These are phyloP conservation scores for Trichophyton mentagrophytes DNA, from an alignment of 2,329 filamentous ascomycete genomes.

Conservation along the genomic window DNA sequence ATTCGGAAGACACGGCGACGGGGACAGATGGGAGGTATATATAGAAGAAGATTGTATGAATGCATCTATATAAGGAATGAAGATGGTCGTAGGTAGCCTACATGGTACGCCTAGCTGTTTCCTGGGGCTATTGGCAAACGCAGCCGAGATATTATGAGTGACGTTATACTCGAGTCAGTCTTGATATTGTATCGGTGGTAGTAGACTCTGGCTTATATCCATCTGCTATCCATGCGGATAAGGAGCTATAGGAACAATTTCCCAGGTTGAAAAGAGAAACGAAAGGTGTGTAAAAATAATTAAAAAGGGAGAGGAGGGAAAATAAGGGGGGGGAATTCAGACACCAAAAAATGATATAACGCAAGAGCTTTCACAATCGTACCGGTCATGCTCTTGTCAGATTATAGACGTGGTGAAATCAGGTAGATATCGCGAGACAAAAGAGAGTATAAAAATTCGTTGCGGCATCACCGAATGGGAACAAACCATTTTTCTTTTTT, in stretches of 20 bases:
- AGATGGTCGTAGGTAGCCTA: neutral
- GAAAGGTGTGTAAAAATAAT: neutral
- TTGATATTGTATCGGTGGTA: neutral
- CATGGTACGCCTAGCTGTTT: neutral
- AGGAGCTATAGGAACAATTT: neutral
- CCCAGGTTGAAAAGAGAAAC: neutral
- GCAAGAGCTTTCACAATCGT: neutral
- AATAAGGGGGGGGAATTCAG: neutral
- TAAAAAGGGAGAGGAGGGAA: neutral
- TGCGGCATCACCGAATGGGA: conserved; percentile 1
- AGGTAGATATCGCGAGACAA: neutral
- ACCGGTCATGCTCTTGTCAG: neutral
- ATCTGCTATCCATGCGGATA: neutral
- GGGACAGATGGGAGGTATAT: neutral
- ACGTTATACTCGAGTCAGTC: neutral
- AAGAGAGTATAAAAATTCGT: conserved; percentile 3
- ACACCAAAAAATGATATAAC: neutral
- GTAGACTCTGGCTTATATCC: neutral
- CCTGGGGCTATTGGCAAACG: neutral
- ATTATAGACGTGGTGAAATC: neutral
- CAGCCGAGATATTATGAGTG: neutral
- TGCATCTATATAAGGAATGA: neutral
- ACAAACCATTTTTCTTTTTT: neutral
- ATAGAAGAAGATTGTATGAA: neutral
- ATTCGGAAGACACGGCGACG: too few species aligned